Evolutionary conservation across 495 filamentous ascomycete genomes (phyloP).

Genomic region (Penicillium chermesinum): DNA sequence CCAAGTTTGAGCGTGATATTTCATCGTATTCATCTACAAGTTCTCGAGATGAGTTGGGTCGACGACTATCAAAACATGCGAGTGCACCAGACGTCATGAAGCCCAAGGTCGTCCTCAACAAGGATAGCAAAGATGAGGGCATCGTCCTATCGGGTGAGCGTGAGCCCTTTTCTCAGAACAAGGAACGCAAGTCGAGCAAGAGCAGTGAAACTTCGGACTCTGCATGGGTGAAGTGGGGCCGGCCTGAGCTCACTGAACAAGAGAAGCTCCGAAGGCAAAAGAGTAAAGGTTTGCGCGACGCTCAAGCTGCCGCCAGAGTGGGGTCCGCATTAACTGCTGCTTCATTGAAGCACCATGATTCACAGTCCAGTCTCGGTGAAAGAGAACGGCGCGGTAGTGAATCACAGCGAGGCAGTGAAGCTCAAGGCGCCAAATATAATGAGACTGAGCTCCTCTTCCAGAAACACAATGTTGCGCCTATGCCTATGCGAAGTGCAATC

Average conservation of each 20-base stretch:
- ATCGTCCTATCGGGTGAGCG: slow-evolving; percentile 51
- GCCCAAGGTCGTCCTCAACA: slow-evolving; percentile 61
- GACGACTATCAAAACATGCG: slow-evolving; percentile 61
- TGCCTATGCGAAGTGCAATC: slow-evolving; percentile 82
- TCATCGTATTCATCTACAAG: slow-evolving; percentile 56
- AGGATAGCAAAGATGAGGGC: slow-evolving; percentile 54
- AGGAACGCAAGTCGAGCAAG: slow-evolving; percentile 39
- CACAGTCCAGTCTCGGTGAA: slow-evolving; percentile 52
- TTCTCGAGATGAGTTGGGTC: slow-evolving; percentile 54
- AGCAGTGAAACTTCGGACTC: slow-evolving; percentile 44
- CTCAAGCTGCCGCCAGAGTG: slow-evolving; percentile 50
- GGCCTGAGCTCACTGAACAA: slow-evolving; percentile 46
- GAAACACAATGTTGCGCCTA: slow-evolving; percentile 63
- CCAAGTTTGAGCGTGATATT: slow-evolving; percentile 56
- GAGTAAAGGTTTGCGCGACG: slow-evolving; percentile 56
- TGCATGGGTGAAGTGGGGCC: slow-evolving; percentile 41
- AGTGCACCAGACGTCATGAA: slow-evolving; percentile 66
- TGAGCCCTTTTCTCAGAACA: slow-evolving; percentile 32
- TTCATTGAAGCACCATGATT: slow-evolving; percentile 62
- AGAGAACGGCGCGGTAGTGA: slow-evolving; percentile 43
- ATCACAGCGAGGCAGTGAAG: slow-evolving; percentile 45
- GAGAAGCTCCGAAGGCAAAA: slow-evolving; percentile 51
- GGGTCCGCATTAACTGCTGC: slow-evolving; percentile 57
- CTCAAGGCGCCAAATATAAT: slow-evolving; percentile 38
- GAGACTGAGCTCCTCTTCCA: slow-evolving; percentile 57